phyloP scores from a whole-genome alignment of 495 filamentous ascomycete genomes.

The Trypethelium eluteriae region DNA sequence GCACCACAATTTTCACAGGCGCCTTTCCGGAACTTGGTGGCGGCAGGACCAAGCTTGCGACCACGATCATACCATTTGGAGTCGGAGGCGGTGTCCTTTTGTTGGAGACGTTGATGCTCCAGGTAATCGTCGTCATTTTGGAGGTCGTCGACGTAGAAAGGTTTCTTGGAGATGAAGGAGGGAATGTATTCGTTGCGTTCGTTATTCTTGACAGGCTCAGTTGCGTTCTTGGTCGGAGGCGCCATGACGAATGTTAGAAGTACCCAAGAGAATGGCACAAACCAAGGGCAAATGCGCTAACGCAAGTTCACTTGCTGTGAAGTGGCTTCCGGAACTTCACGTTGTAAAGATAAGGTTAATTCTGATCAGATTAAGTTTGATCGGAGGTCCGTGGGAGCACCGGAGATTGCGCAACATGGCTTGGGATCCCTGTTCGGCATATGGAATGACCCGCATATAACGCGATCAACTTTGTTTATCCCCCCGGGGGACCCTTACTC shows the following conservation, averaged over 20 bases:
- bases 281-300: too few species aligned
- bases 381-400: neutral
- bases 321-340: too few species aligned
- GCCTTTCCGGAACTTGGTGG: constrained; percentile 95
- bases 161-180: constrained; percentile 93
- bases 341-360: too few species aligned
- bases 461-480: constrained; percentile 4
- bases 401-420: neutral
- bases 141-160: constrained; percentile 80
- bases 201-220: constrained; percentile 19
- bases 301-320: too few species aligned
- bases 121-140: constrained; percentile 82
- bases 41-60: constrained; percentile 68
- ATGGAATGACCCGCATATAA: constrained; percentile 4
- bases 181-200: constrained; percentile 92
- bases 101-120: constrained; percentile 89
- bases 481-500: neutral
- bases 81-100: constrained; percentile 48
- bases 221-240: neutral
- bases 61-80: constrained; percentile 88
- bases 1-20: constrained; percentile 97
- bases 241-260: neutral
- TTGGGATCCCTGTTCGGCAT: neutral
- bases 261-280: too few species aligned
- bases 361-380: too few species aligned